Evolutionary conservation across 83 land plant genomes (phyloP).

Genomic region (Picea engelmannii): DNA sequence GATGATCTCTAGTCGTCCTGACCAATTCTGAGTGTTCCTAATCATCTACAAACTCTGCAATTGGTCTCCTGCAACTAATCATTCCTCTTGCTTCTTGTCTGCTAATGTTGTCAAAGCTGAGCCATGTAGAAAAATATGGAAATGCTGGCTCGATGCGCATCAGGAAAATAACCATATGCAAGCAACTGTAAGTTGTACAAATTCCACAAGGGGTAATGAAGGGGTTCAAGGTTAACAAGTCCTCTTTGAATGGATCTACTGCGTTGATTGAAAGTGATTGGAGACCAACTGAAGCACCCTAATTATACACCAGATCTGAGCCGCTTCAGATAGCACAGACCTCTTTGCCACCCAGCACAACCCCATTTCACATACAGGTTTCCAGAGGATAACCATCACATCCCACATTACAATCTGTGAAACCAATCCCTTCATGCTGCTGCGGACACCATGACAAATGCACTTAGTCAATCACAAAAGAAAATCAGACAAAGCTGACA

Average conservation of each 20-base stretch:
- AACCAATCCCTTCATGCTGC: conserved; percentile 8
- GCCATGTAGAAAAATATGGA: neutral
- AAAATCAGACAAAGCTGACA: neutral
- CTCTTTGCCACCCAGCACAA: neutral
- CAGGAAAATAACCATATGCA: conserved; percentile 5
- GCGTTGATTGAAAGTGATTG: neutral
- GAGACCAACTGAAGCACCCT: neutral
- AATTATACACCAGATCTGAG: conserved; percentile 1
- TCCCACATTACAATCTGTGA: neutral
- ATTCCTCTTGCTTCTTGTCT: conserved; percentile 4
- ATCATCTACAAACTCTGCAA: neutral
- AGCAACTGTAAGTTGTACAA: conserved; percentile 12
- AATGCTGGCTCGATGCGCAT: neutral
- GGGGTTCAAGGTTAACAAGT: neutral
- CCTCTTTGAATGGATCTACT: neutral
- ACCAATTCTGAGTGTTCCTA: neutral
- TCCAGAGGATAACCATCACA: conserved; percentile 7
- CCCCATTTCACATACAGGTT: conserved; percentile 1
- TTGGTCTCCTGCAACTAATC: conserved; percentile 6
- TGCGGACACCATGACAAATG: conserved; percentile 6
- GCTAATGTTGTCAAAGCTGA: neutral
- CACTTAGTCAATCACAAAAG: neutral
- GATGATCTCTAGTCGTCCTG: conserved; percentile 5
- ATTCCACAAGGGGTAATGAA: neutral
- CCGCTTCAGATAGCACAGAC: neutral